Conservation (phyloP, 306 rosid species). For the Quercus engelmannii region DNA sequence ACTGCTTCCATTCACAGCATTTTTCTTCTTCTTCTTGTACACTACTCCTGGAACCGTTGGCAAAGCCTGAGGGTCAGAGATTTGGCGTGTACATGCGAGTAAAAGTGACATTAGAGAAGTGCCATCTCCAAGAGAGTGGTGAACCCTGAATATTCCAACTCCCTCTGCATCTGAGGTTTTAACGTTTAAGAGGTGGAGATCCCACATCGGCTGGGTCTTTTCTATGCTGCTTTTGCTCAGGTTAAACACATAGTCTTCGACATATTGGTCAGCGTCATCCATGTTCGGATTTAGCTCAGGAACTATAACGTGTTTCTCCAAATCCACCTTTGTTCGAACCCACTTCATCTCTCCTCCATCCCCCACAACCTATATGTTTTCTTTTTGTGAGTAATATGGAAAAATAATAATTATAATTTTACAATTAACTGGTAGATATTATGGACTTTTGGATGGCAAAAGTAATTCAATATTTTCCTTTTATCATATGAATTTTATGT, state of each 20-base stretch:
- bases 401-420: neutral
- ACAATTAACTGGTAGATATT: too few species aligned
- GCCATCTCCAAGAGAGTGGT: conserved; percentile 46
- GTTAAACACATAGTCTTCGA: conserved; percentile 30
- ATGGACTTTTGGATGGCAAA: too few species aligned
- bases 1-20: too few species aligned
- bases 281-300: conserved; percentile 1
- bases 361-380: conserved; percentile 12
- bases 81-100: conserved; percentile 31
- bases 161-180: conserved; percentile 30
- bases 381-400: neutral
- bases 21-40: neutral
- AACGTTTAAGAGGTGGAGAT: conserved; percentile 31
- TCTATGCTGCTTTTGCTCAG: conserved; percentile 30
- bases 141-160: conserved; percentile 26
- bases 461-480: too few species aligned
- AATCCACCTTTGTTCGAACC: conserved; percentile 33
- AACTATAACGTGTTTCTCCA: conserved; percentile 21
- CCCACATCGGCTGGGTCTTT: conserved; percentile 36
- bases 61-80: conserved; percentile 25
- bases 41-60: conserved; percentile 22
- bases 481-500: too few species aligned
- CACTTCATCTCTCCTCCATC: conserved; percentile 26
- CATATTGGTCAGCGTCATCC: conserved; percentile 8
- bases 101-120: conserved; percentile 37